Base-by-base conservation (phyloP, 495 filamentous ascomycete genomes). In the Friedmanniomyces simplex region DNA sequence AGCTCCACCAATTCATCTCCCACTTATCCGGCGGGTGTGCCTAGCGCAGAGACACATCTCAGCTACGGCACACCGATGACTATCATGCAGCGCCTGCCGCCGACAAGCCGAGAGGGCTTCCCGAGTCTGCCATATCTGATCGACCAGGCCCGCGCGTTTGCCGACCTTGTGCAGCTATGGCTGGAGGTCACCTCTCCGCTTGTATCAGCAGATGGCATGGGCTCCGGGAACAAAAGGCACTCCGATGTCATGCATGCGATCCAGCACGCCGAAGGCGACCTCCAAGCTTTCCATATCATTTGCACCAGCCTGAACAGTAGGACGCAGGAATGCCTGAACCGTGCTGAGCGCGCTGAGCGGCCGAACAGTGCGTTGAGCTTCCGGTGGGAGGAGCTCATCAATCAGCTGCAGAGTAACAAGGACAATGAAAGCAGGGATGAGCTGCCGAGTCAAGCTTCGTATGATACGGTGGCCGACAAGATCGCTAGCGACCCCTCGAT, bases 91-190 rank as follows among this genome's bases (percentile, higher is more conserved):
- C 83, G 94, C 1, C 71, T 97, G 42, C 87, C 90, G 1, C 82
- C 79, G 11, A 84, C 86, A 10, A 89, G 87, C 21, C 80, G 88
- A 46, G 94, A 99, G 73, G 93, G 93, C 0, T 97, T 96, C 61
- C 94, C 91, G 8, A 91, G 86, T 32, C 80, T 99, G 25, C 93
- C 93, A 0, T 96, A 95, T 67, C 79, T 99, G 13, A 87, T 99
- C 64, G 93, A 99, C 62, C 85, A 91, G 56, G 82, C 89, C 4
- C 82, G 89, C 51, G 89, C 86, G 68, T 96, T 88, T 65, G 90
- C 93, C 11, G 83, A 83, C n/a, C 72, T 99, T 18, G 85, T 95
- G 48, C 83, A 84, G 54, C 77, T 97, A 34, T 99, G 93, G 93
- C 77, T 93, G 37, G 70, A 73, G 65, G 75, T 20, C 69, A 79